Evolutionary conservation across 345 rosid species (phyloP).

Genomic region (Balakata baccata): DNA sequence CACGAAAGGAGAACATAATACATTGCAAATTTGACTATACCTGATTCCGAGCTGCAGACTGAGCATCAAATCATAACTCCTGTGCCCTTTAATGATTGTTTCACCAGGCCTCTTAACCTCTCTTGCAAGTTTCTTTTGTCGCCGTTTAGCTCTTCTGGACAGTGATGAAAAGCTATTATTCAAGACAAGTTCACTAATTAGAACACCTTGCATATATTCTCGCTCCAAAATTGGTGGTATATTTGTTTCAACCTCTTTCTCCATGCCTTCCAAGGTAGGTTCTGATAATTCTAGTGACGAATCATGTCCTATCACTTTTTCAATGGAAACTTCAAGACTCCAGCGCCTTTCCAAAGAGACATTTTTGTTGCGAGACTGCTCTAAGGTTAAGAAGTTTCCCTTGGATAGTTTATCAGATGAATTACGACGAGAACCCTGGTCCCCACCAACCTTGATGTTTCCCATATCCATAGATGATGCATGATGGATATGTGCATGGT

Average conservation of each 20-base stretch:
- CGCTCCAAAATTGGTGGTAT: conserved; percentile 69
- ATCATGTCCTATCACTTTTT: conserved; percentile 87
- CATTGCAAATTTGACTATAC: conserved; percentile 27
- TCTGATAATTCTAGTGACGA: conserved; percentile 43
- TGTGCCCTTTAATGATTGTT: conserved; percentile 89
- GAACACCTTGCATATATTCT: conserved; percentile 96
- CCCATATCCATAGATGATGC: conserved; percentile 72
- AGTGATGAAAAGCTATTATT: conserved; percentile 56
- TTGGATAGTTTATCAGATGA: conserved; percentile 53
- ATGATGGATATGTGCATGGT: conserved; percentile 49
- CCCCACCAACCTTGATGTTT: conserved; percentile 47
- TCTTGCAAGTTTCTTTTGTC: conserved; percentile 62
- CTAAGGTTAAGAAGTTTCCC: conserved; percentile 68
- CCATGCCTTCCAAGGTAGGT: conserved; percentile 39
- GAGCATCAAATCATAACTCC: conserved; percentile 97
- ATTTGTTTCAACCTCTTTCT: conserved; percentile 36
- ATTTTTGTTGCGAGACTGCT: conserved; percentile 64
- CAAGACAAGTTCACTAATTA: conserved; percentile 83
- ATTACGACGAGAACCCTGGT: conserved; percentile 33
- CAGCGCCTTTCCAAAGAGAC: conserved; percentile 88
- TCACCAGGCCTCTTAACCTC: conserved; percentile 93
- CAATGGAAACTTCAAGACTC: conserved; percentile 97
- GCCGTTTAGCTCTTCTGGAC: conserved; percentile 72
- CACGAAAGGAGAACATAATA: neutral
- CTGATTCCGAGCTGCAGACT: conserved; percentile 96